Conservation (phyloP, 139 green algal genomes). For the Closterium sp. region DNA sequence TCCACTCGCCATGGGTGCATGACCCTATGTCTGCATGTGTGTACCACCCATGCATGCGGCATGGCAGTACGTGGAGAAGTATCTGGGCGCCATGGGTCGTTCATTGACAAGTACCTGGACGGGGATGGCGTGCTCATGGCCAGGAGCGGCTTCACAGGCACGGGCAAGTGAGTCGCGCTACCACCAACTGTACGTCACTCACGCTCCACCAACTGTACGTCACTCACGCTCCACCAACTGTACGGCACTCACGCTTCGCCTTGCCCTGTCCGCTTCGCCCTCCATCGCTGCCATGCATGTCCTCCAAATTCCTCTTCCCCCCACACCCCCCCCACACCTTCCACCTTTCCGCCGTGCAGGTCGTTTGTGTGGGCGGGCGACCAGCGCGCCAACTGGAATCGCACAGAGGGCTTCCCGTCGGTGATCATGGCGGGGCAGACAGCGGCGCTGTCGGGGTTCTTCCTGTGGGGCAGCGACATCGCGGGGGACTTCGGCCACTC, state of each 20-base stretch:
- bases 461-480: constrained; percentile 37
- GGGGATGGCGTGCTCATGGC: constrained; percentile 33
- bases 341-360: constrained; percentile 16
- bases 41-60: no score
- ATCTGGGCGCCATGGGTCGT: constrained; percentile 12
- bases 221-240: no score
- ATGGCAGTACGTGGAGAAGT: constrained; percentile 20
- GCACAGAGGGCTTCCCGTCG: constrained; percentile 6
- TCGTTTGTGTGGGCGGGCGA: constrained; percentile 41
- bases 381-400: neutral
- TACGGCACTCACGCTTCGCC: no score
- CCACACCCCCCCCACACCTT: no score
- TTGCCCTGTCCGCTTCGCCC: no score
- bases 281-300: no score
- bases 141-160: constrained; percentile 31
- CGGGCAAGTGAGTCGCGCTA: constrained; percentile 4
- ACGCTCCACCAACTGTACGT: no score
- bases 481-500: constrained; percentile 4
- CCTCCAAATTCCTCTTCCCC: no score
- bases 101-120: constrained; percentile 9
- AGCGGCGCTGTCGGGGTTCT: constrained; percentile 16
- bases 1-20: no score
- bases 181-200: no score
- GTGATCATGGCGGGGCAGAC: constrained; percentile 42
- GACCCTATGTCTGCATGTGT: no score